These are phyloP conservation scores for Aurifilum marmelostoma DNA, from an alignment of 2,329 filamentous ascomycete species.

Conservation along the genomic window DNA sequence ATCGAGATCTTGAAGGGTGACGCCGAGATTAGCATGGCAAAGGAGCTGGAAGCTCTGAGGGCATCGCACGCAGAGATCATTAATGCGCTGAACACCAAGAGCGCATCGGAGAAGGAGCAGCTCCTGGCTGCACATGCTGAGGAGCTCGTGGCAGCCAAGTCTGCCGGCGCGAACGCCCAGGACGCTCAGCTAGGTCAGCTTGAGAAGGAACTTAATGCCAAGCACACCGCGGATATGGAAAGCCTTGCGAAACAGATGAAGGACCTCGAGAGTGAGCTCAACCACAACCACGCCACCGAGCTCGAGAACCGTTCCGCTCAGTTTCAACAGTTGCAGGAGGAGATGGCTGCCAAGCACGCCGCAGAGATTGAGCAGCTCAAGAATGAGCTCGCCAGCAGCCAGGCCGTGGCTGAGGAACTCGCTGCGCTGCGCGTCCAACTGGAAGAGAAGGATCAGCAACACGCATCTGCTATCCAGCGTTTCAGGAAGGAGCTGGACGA, in stretches of 20 bases:
- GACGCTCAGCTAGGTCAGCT: slow-evolving; percentile 34
- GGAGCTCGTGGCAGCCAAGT: slow-evolving; percentile 36
- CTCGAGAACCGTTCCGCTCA: slow-evolving; percentile 26
- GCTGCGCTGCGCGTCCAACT: slow-evolving; percentile 39
- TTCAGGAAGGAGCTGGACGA: slow-evolving; percentile 47
- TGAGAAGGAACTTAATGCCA: slow-evolving; percentile 34
- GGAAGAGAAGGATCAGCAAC: slow-evolving; percentile 39
- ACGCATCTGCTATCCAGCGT: slow-evolving; percentile 42
- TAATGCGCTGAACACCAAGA: slow-evolving; percentile 47
- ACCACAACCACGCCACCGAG: slow-evolving; percentile 40
- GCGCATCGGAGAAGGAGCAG: slow-evolving; percentile 44
- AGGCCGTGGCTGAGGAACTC: slow-evolving; percentile 38
- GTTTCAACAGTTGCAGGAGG: slow-evolving; percentile 23
- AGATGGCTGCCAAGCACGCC: slow-evolving; percentile 36
- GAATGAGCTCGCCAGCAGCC: slow-evolving; percentile 39
- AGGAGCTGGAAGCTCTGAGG: slow-evolving; percentile 48
- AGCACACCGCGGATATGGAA: slow-evolving; percentile 21
- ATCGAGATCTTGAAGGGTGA: slow-evolving; percentile 49
- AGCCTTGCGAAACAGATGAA: slow-evolving; percentile 24
- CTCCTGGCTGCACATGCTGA: slow-evolving; percentile 40
- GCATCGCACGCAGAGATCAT: slow-evolving; percentile 49
- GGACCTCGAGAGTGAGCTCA: slow-evolving; percentile 26
- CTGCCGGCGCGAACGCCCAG: slow-evolving; percentile 34
- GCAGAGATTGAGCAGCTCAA: slow-evolving; percentile 43
- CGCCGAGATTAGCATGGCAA: slow-evolving; percentile 43